These are phyloP conservation scores for Leishmania amazonensis DNA, from an alignment of 208 protist genomes.

Conservation along the genomic window DNA sequence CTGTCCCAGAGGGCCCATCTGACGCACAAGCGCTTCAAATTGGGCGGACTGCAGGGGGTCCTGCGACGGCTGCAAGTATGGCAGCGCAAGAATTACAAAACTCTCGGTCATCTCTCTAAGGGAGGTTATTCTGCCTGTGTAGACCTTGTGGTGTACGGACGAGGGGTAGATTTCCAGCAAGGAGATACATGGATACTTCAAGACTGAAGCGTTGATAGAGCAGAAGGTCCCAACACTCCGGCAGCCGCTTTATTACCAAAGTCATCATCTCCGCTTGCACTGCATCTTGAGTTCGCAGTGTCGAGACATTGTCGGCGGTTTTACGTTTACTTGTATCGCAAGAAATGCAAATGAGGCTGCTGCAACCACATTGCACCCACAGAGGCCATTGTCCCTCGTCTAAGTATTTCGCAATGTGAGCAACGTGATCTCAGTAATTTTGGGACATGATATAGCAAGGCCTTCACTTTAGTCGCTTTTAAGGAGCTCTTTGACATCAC, in stretches of 20 bases:
- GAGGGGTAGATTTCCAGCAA: neutral
- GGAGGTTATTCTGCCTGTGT: slow-evolving; percentile 3
- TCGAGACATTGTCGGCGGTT: neutral
- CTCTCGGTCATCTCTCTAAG: slow-evolving; percentile 70
- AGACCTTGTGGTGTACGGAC: neutral
- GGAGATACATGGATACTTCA: neutral
- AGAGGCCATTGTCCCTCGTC: neutral
- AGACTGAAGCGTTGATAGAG: neutral
- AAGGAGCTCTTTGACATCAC: neutral
- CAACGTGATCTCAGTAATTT: neutral
- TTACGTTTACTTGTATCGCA: neutral
- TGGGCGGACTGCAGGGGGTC: slow-evolving; percentile 72
- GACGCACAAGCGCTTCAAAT: slow-evolving; percentile 67
- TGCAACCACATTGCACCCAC: neutral
- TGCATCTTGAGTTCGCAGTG: neutral
- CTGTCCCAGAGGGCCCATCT: slow-evolving; percentile 73
- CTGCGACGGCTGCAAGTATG: slow-evolving; percentile 67
- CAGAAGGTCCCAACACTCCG: neutral
- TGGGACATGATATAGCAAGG: neutral
- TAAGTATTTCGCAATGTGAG: neutral
- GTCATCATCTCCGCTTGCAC: neutral
- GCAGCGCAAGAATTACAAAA: slow-evolving; percentile 82
- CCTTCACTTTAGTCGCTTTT: too few species aligned
- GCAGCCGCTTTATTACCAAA: neutral
- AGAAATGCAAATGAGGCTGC: neutral